A percentile compares a stretch with the other conserved stretches of the same genome.
Evolutionary conservation across 768 basidiomycete genomes (phyloP).

Genomic region (Pisolithus orientalis): DNA sequence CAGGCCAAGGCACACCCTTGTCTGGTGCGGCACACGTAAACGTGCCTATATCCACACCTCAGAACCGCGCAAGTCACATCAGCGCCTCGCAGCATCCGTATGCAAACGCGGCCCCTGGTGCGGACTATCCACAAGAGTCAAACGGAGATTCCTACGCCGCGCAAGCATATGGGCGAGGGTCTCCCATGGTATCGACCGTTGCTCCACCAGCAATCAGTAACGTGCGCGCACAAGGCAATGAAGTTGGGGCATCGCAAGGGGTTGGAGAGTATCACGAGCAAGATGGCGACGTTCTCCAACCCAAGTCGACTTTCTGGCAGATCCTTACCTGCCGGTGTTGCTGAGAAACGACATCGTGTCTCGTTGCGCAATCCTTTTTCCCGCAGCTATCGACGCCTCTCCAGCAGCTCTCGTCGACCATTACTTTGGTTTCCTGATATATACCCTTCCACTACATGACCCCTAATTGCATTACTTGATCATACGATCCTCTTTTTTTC

Average conservation of each 20-base stretch:
- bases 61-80: conserved; percentile 39
- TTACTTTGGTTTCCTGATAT: conserved; percentile 31
- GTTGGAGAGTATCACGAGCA: conserved; percentile 49
- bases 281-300: conserved; percentile 46
- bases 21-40: conserved; percentile 72
- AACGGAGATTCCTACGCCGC: conserved; percentile 55
- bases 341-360: conserved; percentile 22
- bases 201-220: conserved; percentile 69
- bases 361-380: conserved; percentile 15
- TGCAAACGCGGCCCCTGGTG: conserved; percentile 52
- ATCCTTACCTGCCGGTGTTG: conserved; percentile 79
- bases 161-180: conserved; percentile 68
- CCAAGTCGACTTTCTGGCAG: conserved; percentile 52
- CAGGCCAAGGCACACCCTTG: conserved; percentile 62
- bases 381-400: conserved; percentile 21
- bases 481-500: conserved; percentile 17
- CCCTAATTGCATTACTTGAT: conserved; percentile 29
- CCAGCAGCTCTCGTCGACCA: conserved; percentile 27
- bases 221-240: conserved; percentile 64
- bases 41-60: conserved; percentile 55
- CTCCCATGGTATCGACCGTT: conserved; percentile 73
- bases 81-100: conserved; percentile 59
- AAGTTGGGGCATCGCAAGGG: conserved; percentile 58
- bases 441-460: conserved; percentile 29
- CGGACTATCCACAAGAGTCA: conserved; percentile 40